These are phyloP conservation scores for Halophytophthora batemanensis DNA, from an alignment of 352 stramenopile species.

Conservation along the genomic window DNA sequence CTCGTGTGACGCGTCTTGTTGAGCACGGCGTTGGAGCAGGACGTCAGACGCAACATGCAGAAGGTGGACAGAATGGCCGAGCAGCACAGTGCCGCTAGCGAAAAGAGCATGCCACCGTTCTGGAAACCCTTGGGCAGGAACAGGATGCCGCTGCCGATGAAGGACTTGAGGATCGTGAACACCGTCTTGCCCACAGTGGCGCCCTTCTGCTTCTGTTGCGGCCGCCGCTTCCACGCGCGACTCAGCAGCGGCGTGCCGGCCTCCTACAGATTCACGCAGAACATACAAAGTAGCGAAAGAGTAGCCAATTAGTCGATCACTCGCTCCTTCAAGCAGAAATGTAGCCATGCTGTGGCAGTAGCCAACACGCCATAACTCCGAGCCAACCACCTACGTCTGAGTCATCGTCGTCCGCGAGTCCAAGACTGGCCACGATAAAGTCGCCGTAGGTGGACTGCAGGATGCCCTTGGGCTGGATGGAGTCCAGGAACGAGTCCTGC, in stretches of 20 bases:
- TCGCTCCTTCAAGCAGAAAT: neutral
- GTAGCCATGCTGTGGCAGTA: neutral
- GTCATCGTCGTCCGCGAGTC: conserved; percentile 40
- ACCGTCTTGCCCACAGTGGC: conserved; percentile 50
- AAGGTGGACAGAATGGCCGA: conserved; percentile 53
- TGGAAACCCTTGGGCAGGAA: conserved; percentile 69
- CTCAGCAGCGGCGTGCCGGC: conserved; percentile 37
- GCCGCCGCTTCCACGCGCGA: conserved; percentile 24
- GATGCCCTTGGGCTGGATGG: conserved; percentile 37
- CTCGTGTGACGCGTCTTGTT: conserved; percentile 15
- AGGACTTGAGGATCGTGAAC: conserved; percentile 73
- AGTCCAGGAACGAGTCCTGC: conserved; percentile 51
- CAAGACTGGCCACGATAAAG: conserved; percentile 54
- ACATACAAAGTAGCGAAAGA: no score
- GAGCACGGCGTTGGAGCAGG: conserved; percentile 45
- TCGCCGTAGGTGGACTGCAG: conserved; percentile 48
- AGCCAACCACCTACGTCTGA: conserved; percentile 24
- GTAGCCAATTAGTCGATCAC: no score
- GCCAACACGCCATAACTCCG: neutral
- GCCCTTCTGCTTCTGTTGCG: conserved; percentile 23
- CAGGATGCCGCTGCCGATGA: conserved; percentile 66
- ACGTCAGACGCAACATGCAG: conserved; percentile 59
- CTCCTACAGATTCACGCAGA: conserved; percentile 14
- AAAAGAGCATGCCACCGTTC: conserved; percentile 69
- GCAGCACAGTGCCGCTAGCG: conserved; percentile 37